Evolutionary conservation across 805 yeast genomes (phyloP).

Genomic region (Lachancea dasiensis): DNA sequence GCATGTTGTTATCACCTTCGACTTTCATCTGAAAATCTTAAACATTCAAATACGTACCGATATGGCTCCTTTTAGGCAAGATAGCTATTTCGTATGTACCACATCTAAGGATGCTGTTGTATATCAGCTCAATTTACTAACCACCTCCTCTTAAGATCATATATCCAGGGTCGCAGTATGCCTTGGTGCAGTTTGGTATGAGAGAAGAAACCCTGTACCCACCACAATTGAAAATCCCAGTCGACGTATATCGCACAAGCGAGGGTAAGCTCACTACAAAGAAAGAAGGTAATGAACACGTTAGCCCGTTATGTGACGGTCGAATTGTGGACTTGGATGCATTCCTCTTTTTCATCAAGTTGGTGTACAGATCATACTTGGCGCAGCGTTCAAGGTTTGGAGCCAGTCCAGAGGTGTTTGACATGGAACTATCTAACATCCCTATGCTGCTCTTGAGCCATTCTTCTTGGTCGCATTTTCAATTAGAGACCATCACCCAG

Average conservation of each 20-base stretch:
- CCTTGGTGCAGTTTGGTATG: slow-evolving; percentile 75
- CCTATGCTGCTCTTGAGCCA: slow-evolving; percentile 68
- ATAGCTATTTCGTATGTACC: slow-evolving; percentile 25
- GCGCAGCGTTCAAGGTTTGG: slow-evolving; percentile 17
- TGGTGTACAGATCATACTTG: slow-evolving; percentile 43
- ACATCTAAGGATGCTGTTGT: not conserved
- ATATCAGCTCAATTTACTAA: slow-evolving; percentile 10
- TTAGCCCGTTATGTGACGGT: slow-evolving; percentile 63
- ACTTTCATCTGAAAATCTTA: no score
- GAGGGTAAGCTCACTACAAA: slow-evolving; percentile 30
- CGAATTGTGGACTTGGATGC: slow-evolving; percentile 63
- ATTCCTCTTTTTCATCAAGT: slow-evolving; percentile 51
- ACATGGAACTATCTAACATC: slow-evolving; percentile 38
- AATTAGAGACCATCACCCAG: slow-evolving; percentile 64
- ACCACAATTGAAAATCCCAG: slow-evolving; percentile 72
- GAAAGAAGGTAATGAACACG: slow-evolving; percentile 35
- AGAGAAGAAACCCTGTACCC: slow-evolving; percentile 57
- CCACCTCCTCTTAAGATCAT: slow-evolving; percentile 39
- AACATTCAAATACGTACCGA: no score
- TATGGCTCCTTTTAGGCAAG: slow-evolving; percentile 31
- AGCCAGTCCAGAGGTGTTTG: slow-evolving; percentile 26
- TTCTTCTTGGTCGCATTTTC: slow-evolving; percentile 59
- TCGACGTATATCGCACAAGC: slow-evolving; percentile 52
- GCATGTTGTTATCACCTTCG: no score
- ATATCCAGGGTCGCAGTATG: slow-evolving; percentile 71